Evolutionary conservation across 2,329 filamentous ascomycete species (phyloP).

Genomic region (Gaeumannomyces sp.): DNA sequence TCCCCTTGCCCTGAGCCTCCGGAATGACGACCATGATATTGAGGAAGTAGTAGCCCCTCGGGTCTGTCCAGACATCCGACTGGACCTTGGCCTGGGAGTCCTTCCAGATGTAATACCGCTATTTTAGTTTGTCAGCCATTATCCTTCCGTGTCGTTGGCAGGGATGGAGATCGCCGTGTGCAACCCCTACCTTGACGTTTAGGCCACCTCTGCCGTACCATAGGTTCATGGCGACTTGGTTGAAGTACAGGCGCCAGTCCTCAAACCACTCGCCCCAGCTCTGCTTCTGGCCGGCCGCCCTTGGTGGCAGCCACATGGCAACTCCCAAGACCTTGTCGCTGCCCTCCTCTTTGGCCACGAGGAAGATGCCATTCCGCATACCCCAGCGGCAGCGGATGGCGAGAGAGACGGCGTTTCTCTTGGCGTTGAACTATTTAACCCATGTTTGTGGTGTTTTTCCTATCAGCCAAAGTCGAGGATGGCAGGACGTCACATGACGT

Average conservation of each 20-base stretch:
- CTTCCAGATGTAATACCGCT: slow-evolving; percentile 71
- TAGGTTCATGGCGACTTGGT: slow-evolving; percentile 61
- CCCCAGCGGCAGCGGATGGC: slow-evolving; percentile 63
- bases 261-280: slow-evolving; percentile 59
- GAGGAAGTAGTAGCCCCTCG: slow-evolving; percentile 66
- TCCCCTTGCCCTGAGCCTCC: slow-evolving; percentile 57
- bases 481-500: not conserved
- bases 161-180: not conserved
- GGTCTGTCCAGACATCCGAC: slow-evolving; percentile 56
- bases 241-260: slow-evolving; percentile 58
- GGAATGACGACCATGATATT: slow-evolving; percentile 68
- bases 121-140: not conserved
- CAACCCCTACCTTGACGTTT: slow-evolving; percentile 44
- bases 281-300: slow-evolving; percentile 36
- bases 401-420: slow-evolving; percentile 57
- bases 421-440: slow-evolving; percentile 44
- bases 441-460: not conserved
- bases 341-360: slow-evolving; percentile 58
- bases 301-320: slow-evolving; percentile 65
- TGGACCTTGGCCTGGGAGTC: slow-evolving; percentile 56
- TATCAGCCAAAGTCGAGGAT: not conserved
- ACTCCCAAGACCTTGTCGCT: slow-evolving; percentile 56
- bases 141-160: not conserved
- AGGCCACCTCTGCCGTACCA: slow-evolving; percentile 64
- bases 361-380: slow-evolving; percentile 62